phyloP scores from a whole-genome alignment of 1,284 basidiomycete genomes.

The Naganishia sp. region DNA sequence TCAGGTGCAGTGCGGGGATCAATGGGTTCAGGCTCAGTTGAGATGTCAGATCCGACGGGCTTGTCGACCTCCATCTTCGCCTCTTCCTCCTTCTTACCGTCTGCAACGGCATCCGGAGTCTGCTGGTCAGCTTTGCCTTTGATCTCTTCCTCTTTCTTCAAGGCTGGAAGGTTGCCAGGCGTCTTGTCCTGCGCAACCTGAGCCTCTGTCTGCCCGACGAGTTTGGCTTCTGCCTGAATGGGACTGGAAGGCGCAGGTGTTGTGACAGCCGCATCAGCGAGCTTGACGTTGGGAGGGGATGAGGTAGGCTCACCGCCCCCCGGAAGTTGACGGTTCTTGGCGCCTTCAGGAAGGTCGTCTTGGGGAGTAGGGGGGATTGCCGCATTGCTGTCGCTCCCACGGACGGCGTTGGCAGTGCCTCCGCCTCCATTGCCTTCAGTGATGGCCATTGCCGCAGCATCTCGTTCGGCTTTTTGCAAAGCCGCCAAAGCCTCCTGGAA shows the following conservation, averaged over 20 bases:
- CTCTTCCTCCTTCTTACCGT: not conserved
- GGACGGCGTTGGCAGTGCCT: slow-evolving; percentile 2
- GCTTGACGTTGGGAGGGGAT: slow-evolving; percentile 7
- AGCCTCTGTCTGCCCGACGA: not conserved
- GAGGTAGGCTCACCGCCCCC: not conserved
- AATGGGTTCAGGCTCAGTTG: not conserved
- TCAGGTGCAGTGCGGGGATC: slow-evolving; percentile 23
- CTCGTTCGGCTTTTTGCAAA: slow-evolving; percentile 18
- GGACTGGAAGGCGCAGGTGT: slow-evolving; percentile 24
- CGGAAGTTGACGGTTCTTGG: slow-evolving; percentile 11
- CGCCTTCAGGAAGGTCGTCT: slow-evolving; percentile 7
- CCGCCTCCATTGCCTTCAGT: slow-evolving; percentile 3
- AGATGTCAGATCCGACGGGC: not conserved
- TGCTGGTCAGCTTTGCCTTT: not conserved
- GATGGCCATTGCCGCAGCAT: slow-evolving; percentile 11
- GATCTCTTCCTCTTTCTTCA: slow-evolving; percentile 18
- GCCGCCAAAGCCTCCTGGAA: slow-evolving; percentile 27
- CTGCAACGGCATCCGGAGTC: not conserved
- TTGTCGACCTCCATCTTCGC: slow-evolving; percentile 21
- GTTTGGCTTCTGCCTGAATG: slow-evolving; percentile 7
- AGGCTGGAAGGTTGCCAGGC: slow-evolving; percentile 2
- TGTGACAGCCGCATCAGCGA: slow-evolving; percentile 17
- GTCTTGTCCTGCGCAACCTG: not conserved
- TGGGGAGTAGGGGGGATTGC: slow-evolving; percentile 23
- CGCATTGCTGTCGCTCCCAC: slow-evolving; percentile 16